Percentiles rank a stretch among this genome's conserved stretches.
These are phyloP conservation scores for Skeletonema marinoi DNA, from an alignment of 108 stramenopile species.

Conservation along the genomic window DNA sequence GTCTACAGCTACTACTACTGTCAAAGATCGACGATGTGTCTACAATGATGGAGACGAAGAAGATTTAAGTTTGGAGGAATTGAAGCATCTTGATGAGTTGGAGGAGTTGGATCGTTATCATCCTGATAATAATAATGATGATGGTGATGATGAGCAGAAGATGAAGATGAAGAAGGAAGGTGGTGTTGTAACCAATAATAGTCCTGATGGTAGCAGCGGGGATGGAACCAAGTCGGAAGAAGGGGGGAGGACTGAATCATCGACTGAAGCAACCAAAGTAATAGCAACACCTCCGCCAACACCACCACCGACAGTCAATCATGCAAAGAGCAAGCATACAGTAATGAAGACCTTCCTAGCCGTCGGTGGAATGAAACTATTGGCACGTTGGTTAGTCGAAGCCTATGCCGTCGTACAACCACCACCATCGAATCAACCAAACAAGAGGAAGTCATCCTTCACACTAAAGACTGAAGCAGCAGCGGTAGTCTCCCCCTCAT, in stretches of 20 bases:
- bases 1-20: neutral
- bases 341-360: slow-evolving; percentile 1
- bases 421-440: neutral
- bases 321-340: neutral
- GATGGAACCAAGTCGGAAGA: no score
- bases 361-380: slow-evolving; percentile 35
- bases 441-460: neutral
- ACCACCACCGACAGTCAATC: neutral
- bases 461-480: neutral
- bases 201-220: neutral
- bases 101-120: slow-evolving; percentile 10
- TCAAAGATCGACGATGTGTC: slow-evolving; percentile 26
- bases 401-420: slow-evolving; percentile 20
- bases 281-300: neutral
- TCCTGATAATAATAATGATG: neutral
- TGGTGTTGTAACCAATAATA: neutral
- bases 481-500: slow-evolving; percentile 4
- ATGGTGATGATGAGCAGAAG: neutral
- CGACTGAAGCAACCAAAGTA: neutral
- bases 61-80: slow-evolving; percentile 40
- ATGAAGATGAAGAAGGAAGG: neutral
- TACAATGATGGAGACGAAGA: slow-evolving; percentile 41
- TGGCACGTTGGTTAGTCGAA: slow-evolving; percentile 44
- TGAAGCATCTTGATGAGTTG: slow-evolving; percentile 24
- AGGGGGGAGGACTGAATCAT: neutral